Conservation (phyloP, 2,329 filamentous ascomycete species). For the Cytospora piceae region DNA sequence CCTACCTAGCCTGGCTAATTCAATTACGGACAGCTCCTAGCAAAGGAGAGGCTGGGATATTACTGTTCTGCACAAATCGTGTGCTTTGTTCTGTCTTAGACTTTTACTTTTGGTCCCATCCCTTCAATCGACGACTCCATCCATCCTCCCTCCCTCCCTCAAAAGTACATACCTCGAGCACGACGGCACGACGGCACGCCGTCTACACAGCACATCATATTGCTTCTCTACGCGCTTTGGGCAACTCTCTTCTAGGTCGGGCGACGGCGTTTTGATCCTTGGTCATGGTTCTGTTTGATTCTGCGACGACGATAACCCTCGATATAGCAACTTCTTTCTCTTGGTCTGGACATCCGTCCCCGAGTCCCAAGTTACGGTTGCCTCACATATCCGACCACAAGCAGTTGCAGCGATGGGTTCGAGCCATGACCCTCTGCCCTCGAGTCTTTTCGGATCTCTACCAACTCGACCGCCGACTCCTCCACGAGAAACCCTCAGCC, state of each 20-base stretch:
- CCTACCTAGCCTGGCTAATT: not conserved
- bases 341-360: not conserved
- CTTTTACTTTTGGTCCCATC: not conserved
- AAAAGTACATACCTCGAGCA: not conserved
- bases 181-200: constrained; percentile 9
- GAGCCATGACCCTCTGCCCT: constrained; percentile 33
- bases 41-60: not conserved
- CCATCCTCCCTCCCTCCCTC: not conserved
- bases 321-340: constrained; percentile 9
- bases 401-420: constrained; percentile 28
- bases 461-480: constrained; percentile 68
- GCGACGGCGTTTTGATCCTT: constrained; percentile 11
- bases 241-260: not conserved
- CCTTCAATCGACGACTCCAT: constrained; percentile 5
- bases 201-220: constrained; percentile 10
- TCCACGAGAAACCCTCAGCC: constrained; percentile 56
- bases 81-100: not conserved
- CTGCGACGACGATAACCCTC: constrained; percentile 18
- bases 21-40: not conserved
- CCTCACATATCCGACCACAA: constrained; percentile 32
- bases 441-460: constrained; percentile 55
- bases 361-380: constrained; percentile 28
- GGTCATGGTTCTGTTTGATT: constrained; percentile 21
- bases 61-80: not conserved
- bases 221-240: constrained; percentile 9